Conservation (phyloP, 202 grass and related monocot genomes). For the Bolboschoenoplectus hybrid region DNA sequence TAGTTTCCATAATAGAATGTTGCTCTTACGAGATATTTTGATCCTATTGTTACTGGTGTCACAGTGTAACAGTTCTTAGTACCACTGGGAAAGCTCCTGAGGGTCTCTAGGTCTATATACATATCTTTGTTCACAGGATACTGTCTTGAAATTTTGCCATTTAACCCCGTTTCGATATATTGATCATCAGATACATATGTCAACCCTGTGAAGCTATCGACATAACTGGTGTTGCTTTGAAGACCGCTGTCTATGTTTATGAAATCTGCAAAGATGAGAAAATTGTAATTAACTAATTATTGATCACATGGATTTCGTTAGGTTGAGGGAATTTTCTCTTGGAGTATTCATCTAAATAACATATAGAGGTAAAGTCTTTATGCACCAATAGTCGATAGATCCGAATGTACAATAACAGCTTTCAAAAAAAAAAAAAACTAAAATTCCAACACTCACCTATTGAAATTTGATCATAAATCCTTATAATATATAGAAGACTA, state of each 20-base stretch:
- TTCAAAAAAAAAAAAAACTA: no score
- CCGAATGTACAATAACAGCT: no score
- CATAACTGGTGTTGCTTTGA: conserved; percentile 18
- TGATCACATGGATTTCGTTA: neutral
- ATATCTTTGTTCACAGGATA: neutral
- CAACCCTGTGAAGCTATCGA: conserved; percentile 35
- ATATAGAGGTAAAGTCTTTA: no score
- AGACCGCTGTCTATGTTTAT: conserved; percentile 61
- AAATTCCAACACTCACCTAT: no score
- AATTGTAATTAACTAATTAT: neutral
- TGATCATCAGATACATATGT: conserved; percentile 41
- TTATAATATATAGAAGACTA: no score
- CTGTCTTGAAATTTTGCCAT: conserved; percentile 13
- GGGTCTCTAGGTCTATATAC: neutral
- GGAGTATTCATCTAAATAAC: neutral
- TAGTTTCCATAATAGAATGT: conserved; percentile 70
- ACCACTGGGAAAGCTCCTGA: conserved; percentile 51
- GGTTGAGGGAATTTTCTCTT: neutral
- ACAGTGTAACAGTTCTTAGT: conserved; percentile 65
- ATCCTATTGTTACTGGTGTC: conserved; percentile 34
- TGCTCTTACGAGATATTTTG: conserved; percentile 60
- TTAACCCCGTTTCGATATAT: conserved; percentile 44
- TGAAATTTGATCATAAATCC: no score
- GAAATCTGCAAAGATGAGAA: conserved; percentile 39
- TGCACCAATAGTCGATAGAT: no score